Percentiles rank a stretch among this genome's conserved stretches.
These are phyloP conservation scores for Cordyceps pruinosa DNA, from an alignment of 2,329 filamentous ascomycete species.

Conservation along the genomic window DNA sequence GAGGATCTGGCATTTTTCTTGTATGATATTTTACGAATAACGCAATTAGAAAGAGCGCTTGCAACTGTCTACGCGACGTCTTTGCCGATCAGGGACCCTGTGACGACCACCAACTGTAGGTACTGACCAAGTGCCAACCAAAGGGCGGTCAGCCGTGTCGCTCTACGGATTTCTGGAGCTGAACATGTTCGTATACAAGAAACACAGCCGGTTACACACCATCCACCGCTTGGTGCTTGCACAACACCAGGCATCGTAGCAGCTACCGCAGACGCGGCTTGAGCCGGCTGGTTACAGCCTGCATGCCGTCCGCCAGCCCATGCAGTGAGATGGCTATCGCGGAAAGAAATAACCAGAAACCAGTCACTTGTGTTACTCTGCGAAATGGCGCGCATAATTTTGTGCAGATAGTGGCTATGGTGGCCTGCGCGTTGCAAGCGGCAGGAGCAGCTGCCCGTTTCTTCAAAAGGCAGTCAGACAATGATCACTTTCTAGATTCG, in stretches of 20 bases:
- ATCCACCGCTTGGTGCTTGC: not conserved
- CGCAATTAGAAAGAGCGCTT: not conserved
- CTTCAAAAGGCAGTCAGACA: not conserved
- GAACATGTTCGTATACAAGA: not conserved
- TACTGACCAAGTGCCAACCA: no score
- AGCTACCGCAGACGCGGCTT: not conserved
- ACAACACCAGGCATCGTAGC: not conserved
- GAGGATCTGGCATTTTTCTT: constrained; percentile 2
- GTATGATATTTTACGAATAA: constrained; percentile 8
- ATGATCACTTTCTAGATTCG: not conserved
- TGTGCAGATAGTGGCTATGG: not conserved
- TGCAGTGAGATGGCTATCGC: not conserved
- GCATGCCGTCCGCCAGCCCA: not conserved
- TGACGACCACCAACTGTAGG: not conserved
- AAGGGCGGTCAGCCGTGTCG: not conserved
- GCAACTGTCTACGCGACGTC: not conserved
- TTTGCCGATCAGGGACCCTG: not conserved
- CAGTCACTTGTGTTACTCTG: not conserved
- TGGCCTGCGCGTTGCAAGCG: not conserved
- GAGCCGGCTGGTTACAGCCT: not conserved
- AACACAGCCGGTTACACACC: not conserved
- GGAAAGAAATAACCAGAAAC: not conserved
- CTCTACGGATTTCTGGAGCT: not conserved
- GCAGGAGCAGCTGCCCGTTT: not conserved
- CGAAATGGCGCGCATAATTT: not conserved